Percentiles rank a stretch among this genome's conserved stretches.
These are phyloP conservation scores for Cetradonia linearis DNA, from an alignment of 495 filamentous ascomycete genomes.

Conservation along the genomic window DNA sequence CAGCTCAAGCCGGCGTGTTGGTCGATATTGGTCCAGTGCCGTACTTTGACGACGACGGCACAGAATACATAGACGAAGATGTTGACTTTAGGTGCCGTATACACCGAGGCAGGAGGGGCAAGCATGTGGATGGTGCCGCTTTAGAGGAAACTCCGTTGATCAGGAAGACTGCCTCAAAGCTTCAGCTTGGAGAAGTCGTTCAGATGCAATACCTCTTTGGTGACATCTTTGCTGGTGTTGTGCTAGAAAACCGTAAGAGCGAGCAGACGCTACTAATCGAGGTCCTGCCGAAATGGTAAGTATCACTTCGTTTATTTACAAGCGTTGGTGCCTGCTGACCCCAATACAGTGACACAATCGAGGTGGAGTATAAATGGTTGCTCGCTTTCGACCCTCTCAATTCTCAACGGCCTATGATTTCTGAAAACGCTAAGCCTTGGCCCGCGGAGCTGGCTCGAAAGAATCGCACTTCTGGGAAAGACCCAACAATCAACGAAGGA, in stretches of 20 bases:
- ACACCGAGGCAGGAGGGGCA: constrained; percentile 77
- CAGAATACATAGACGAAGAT: constrained; percentile 77
- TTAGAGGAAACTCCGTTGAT: constrained; percentile 65
- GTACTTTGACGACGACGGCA: constrained; percentile 84
- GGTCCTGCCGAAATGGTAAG: constrained; percentile 79
- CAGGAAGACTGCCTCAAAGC: constrained; percentile 52
- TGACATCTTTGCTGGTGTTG: constrained; percentile 83
- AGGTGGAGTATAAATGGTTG: constrained; percentile 47
- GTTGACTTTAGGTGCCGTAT: constrained; percentile 91
- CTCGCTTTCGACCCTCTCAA: constrained; percentile 44
- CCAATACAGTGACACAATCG: constrained; percentile 38
- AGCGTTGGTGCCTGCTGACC: constrained; percentile 4
- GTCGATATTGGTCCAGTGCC: constrained; percentile 76
- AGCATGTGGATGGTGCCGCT: constrained; percentile 50
- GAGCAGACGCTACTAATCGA: constrained; percentile 71
- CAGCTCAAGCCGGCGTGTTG: constrained; percentile 79
- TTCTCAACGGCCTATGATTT: constrained; percentile 34
- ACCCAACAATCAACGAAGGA: constrained; percentile 40
- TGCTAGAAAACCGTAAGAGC: constrained; percentile 73
- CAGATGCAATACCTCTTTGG: constrained; percentile 77
- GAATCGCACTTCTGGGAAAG: constrained; percentile 32
- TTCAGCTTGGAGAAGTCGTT: constrained; percentile 66
- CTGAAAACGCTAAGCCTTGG: constrained; percentile 47
- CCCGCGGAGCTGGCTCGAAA: constrained; percentile 47
- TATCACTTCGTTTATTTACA: constrained; percentile 22